These are phyloP conservation scores for Eimeria brunetti DNA, from an alignment of 169 alveolate species.

Conservation along the genomic window DNA sequence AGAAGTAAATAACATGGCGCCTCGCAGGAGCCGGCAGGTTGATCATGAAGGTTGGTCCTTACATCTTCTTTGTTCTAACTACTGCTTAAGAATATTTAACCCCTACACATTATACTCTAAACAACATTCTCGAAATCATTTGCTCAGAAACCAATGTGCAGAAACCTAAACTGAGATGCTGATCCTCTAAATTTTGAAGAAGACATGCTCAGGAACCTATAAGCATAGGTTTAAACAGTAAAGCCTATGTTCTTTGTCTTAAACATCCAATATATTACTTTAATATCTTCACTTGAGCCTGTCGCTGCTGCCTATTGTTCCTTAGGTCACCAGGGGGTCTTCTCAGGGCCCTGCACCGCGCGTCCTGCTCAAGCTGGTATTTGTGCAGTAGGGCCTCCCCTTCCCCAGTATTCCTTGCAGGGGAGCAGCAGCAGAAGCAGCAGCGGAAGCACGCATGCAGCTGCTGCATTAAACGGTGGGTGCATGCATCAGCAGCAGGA, in stretches of 20 bases:
- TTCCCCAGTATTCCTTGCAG: slow-evolving; percentile 11
- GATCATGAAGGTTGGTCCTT: not conserved
- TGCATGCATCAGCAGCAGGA: not conserved
- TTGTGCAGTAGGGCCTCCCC: slow-evolving; percentile 50
- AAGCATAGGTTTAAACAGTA: too few species aligned
- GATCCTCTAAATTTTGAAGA: not conserved
- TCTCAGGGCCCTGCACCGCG: slow-evolving; percentile 16
- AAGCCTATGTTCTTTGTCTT: too few species aligned
- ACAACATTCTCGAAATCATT: too few species aligned
- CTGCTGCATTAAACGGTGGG: not conserved
- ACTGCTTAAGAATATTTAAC: too few species aligned
- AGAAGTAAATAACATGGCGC: slow-evolving; percentile 6
- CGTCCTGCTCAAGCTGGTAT: slow-evolving; percentile 8
- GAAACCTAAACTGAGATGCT: not conserved
- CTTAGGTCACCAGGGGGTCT: not conserved
- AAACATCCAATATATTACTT: too few species aligned
- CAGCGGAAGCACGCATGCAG: not conserved
- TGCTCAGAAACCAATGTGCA: too few species aligned
- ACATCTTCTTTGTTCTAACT: not conserved
- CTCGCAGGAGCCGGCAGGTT: not conserved
- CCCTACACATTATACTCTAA: too few species aligned
- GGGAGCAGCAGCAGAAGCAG: not conserved
- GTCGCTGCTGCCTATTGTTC: not conserved
- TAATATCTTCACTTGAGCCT: too few species aligned
- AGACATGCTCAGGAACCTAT: too few species aligned